These are phyloP conservation scores for Trichoderma atroviride DNA, from an alignment of 2,329 filamentous ascomycete species.

Conservation along the genomic window DNA sequence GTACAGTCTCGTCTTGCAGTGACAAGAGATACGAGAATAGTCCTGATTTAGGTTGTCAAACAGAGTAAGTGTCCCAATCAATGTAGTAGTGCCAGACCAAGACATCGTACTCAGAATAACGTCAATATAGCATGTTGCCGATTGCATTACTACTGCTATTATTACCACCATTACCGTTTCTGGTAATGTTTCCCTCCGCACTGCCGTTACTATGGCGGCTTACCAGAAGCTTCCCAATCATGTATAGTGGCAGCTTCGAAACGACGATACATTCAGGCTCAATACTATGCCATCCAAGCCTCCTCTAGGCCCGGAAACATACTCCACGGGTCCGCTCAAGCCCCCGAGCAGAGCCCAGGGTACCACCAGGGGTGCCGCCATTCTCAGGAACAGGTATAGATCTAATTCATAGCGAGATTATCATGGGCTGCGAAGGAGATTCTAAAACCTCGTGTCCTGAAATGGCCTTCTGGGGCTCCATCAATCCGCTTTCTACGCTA, in stretches of 20 bases:
- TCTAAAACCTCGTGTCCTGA: constrained; percentile 39
- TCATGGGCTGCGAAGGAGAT: constrained; percentile 18
- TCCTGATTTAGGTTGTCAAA: background rate
- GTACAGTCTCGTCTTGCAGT: background rate
- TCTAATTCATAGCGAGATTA: constrained; percentile 24
- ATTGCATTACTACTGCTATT: background rate
- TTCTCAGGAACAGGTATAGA: constrained; percentile 24
- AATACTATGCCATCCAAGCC: background rate
- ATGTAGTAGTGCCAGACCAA: background rate
- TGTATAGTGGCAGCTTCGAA: constrained; percentile 3
- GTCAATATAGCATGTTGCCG: background rate
- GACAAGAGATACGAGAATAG: background rate
- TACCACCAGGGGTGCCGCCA: background rate
- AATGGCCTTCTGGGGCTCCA: constrained; percentile 32
- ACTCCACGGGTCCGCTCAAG: constrained; percentile 22
- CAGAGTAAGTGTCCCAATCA: background rate
- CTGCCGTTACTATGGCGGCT: background rate
- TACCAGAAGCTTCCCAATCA: background rate
- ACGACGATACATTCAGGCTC: constrained; percentile 6
- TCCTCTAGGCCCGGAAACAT: constrained; percentile 3
- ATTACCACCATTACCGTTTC: background rate
- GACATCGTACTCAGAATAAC: background rate
- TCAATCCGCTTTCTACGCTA: constrained; percentile 16
- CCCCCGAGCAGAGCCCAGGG: constrained; percentile 1
- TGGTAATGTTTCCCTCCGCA: background rate